Percentiles rank a stretch among this genome's conserved stretches.
phyloP scores from a whole-genome alignment of 768 basidiomycete species.

The Lentinula detonsa region DNA sequence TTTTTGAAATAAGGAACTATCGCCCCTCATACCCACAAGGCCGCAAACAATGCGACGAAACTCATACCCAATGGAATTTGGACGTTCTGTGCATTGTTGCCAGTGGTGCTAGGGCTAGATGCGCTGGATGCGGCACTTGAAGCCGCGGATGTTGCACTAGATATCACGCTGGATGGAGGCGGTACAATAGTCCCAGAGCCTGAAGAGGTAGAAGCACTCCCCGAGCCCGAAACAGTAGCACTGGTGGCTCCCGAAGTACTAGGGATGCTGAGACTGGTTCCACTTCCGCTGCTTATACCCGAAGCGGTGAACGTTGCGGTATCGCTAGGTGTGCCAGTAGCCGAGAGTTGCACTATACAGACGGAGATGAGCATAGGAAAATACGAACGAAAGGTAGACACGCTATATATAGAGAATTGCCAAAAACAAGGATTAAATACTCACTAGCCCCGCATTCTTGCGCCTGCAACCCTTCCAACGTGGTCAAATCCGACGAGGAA shows the following conservation, averaged over 20 bases:
- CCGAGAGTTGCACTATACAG: background rate
- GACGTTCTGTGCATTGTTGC: slow-evolving; percentile 7
- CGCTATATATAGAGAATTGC: background rate
- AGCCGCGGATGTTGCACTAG: slow-evolving; percentile 5
- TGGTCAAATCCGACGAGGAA: background rate
- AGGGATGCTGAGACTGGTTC: background rate
- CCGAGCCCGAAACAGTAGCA: background rate
- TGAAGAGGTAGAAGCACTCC: background rate
- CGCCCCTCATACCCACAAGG: background rate
- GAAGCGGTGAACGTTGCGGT: background rate
- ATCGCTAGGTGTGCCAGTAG: background rate
- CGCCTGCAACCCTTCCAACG: background rate
- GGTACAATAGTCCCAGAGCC: slow-evolving; percentile 1
- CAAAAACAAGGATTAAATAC: background rate
- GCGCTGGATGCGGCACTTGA: background rate
- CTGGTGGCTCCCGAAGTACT: background rate
- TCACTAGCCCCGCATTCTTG: background rate
- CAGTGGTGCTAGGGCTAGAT: slow-evolving; percentile 5
- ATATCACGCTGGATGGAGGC: slow-evolving; percentile 11
- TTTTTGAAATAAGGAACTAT: too few species aligned
- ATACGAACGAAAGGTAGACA: background rate
- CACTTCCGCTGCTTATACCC: background rate
- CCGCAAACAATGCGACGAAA: background rate
- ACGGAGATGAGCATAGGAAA: background rate
- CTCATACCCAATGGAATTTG: background rate